Conservation (phyloP, 2,329 filamentous ascomycete genomes). For the Alternaria sp. region DNA sequence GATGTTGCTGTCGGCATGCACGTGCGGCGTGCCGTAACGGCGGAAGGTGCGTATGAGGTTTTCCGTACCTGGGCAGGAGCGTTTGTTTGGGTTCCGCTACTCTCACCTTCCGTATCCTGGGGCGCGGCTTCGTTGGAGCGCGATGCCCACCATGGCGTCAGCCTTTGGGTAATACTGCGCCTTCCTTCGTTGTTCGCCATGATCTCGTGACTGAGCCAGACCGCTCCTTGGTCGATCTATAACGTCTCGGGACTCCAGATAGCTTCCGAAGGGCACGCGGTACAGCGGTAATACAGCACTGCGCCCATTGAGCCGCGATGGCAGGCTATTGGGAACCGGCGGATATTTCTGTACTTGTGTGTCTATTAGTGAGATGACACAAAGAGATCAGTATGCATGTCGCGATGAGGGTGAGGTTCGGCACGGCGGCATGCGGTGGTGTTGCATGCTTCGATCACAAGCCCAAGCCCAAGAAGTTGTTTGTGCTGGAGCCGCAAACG, state of each 20-base stretch:
- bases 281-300: background rate
- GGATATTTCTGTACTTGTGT: background rate
- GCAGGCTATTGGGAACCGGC: background rate
- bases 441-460: background rate
- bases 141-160: background rate
- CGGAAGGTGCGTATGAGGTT: background rate
- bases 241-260: background rate
- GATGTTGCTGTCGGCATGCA: background rate
- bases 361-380: background rate
- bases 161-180: background rate
- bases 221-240: background rate
- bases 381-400: background rate
- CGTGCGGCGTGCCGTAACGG: background rate
- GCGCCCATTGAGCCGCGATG: background rate
- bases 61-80: constrained; percentile 11
- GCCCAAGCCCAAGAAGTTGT: background rate
- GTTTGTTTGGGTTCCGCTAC: constrained; percentile 5
- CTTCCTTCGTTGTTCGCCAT: constrained; percentile 5
- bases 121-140: constrained; percentile 7
- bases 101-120: constrained; percentile 4
- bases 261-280: background rate
- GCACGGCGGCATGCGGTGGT: background rate
- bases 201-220: background rate
- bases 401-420: background rate
- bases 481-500: constrained; percentile 3